Evolutionary conservation across 192 early-diverging fungal species (phyloP), one percentile per base, ranked within the genome.

Genomic region (Entomortierella beljakovae): DNA sequence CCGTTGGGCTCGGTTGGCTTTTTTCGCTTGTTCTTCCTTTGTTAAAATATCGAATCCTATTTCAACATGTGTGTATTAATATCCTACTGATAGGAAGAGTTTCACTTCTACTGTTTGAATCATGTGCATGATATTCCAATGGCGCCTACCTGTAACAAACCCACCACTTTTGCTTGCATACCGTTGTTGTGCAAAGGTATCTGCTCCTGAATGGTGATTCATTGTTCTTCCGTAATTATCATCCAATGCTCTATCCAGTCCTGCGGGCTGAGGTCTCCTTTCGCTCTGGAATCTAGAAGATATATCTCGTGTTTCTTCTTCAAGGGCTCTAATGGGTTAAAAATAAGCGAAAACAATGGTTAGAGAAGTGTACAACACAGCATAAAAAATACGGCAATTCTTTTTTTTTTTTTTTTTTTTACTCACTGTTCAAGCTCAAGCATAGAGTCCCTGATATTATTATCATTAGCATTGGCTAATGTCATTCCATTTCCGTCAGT

Each of bases 11-110:
- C 75, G 75, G 25, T 37, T 65, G 0, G 75, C 75, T 35, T 65
- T 69, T 29, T 79, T 79, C 15, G 65, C 68, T 22, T 42, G 53
- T 49, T 79, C 75, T 42, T 69, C 75, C 37, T 64, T 79, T n/a
- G 75, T 70, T 29, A 79, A 33, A 18, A 57, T 61, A 55, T 79
- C 75, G 31, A 79, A 79, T 18, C 75, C 75, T 79, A 49, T n/a
- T n/a, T n/a, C n/a, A n/a, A n/a, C n/a, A n/a, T n/a, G n/a, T n/a
- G n/a, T n/a, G n/a, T n/a, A n/a, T n/a, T n/a, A n/a, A n/a, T n/a
- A n/a, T n/a, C n/a, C n/a, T n/a, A n/a, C n/a, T n/a, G n/a, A n/a
- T n/a, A n/a, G n/a, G n/a, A n/a, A n/a, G n/a, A n/a, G n/a, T n/a
- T n/a, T n/a, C n/a, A n/a, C n/a, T n/a, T n/a, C n/a, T n/a, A n/a